phyloP scores from a whole-genome alignment of 768 basidiomycete genomes.

The Suillus paluster region DNA sequence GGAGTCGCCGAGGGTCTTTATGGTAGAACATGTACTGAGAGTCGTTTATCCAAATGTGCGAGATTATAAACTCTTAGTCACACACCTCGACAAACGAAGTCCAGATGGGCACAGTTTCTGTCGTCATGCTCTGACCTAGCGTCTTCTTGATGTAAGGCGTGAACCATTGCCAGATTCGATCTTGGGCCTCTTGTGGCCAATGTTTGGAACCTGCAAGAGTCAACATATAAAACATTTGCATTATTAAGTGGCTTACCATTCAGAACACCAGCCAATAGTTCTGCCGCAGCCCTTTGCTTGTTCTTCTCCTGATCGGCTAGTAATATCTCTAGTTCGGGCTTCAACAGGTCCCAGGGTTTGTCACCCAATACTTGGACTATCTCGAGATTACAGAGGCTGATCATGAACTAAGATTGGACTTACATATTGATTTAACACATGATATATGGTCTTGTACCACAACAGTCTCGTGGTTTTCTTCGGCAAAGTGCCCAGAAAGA shows the following conservation, averaged over 20 bases:
- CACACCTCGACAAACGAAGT: conserved; percentile 76
- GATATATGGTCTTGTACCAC: conserved; percentile 74
- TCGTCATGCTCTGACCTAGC: conserved; percentile 73
- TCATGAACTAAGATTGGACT: conserved; percentile 22
- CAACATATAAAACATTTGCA: not conserved
- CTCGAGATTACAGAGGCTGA: not conserved
- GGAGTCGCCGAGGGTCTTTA: conserved; percentile 82
- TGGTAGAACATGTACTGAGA: conserved; percentile 73
- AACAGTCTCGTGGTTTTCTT: conserved; percentile 73
- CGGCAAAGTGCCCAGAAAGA: conserved; percentile 69
- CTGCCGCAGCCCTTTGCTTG: conserved; percentile 87
- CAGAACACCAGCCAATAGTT: conserved; percentile 77
- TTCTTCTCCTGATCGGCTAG: conserved; percentile 76
- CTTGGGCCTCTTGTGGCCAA: conserved; percentile 77
- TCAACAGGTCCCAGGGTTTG: conserved; percentile 60
- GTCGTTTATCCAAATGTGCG: conserved; percentile 8
- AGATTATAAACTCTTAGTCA: not conserved
- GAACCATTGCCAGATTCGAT: conserved; percentile 81
- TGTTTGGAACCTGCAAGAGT: conserved; percentile 72
- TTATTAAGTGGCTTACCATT: conserved; percentile 45
- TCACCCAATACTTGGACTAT: conserved; percentile 68
- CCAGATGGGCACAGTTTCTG: conserved; percentile 82
- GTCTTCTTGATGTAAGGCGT: conserved; percentile 66
- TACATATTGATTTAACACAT: conserved; percentile 77
- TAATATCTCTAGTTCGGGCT: conserved; percentile 64